A percentile compares a stretch with the other conserved stretches of the same genome.
These are phyloP conservation scores for Backusella australiensis DNA, from an alignment of 192 early-diverging fungal genomes.

Conservation along the genomic window DNA sequence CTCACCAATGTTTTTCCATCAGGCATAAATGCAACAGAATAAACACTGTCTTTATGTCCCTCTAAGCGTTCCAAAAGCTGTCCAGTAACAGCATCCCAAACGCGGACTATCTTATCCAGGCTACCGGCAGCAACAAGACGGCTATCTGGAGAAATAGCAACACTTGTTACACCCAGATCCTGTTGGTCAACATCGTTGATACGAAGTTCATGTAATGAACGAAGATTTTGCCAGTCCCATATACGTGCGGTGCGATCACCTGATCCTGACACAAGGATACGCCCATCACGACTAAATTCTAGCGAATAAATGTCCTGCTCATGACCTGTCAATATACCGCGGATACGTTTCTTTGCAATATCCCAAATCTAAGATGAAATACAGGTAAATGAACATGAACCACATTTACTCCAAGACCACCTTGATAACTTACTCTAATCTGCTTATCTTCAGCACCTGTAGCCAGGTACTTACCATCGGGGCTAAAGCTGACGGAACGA, in stretches of 20 bases:
- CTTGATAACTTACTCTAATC: constrained; percentile 63
- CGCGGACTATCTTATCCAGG: constrained; percentile 91
- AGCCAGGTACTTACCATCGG: constrained; percentile 85
- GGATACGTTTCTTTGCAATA: constrained; percentile 62
- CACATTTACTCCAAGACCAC: not conserved
- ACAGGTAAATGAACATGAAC: not conserved
- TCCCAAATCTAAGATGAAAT: constrained; percentile 60
- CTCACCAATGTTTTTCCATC: constrained; percentile 91
- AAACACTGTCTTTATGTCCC: constrained; percentile 96
- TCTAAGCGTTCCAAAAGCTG: constrained; percentile 85
- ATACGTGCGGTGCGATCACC: constrained; percentile 85
- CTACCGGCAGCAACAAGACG: constrained; percentile 88
- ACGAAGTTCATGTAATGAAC: constrained; percentile 65
- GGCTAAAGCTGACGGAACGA: constrained; percentile 94
- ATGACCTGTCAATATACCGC: constrained; percentile 80
- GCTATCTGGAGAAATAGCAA: constrained; percentile 94
- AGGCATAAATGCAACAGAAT: constrained; percentile 93
- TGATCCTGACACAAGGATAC: constrained; percentile 86
- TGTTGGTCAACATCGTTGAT: constrained; percentile 81
- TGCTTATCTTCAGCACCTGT: constrained; percentile 97
- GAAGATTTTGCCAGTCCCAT: constrained; percentile 84
- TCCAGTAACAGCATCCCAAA: constrained; percentile 90
- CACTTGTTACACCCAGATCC: constrained; percentile 94
- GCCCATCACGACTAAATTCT: constrained; percentile 90
- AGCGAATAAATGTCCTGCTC: constrained; percentile 97